Percentiles rank a stretch among this genome's conserved stretches.
phyloP scores from a whole-genome alignment of 192 early-diverging fungal genomes.

The Funneliformis geosporum region DNA sequence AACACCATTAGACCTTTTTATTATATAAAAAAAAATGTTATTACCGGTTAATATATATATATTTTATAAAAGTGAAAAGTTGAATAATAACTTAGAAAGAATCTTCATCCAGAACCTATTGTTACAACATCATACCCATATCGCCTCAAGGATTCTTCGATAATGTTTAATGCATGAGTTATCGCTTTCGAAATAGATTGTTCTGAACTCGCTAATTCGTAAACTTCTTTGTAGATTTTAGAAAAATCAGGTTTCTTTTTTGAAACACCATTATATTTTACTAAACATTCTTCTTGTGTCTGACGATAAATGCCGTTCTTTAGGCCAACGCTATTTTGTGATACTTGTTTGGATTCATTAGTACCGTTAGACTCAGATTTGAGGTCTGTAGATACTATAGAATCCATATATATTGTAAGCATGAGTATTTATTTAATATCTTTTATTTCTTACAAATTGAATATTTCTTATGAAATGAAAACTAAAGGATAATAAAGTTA shows the following conservation, averaged over 20 bases:
- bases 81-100: neutral
- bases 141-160: conserved; percentile 52
- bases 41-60: neutral
- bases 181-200: conserved; percentile 39
- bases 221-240: conserved; percentile 41
- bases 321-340: no score
- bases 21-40: neutral
- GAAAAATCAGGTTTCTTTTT: conserved; percentile 30
- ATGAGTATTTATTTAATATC: no score
- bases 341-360: neutral
- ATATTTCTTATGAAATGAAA: no score
- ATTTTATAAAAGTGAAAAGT: neutral
- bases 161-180: conserved; percentile 52
- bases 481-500: no score
- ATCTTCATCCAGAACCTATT: neutral
- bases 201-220: conserved; percentile 38
- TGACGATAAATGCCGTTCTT: no score
- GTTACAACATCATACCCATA: conserved; percentile 55
- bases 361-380: no score
- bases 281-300: neutral
- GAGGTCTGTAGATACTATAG: no score
- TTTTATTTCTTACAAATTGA: no score
- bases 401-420: no score
- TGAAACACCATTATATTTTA: neutral
- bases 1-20: conserved; percentile 59